Base-by-base conservation (phyloP, 257 asterid species). In the Coffea eugenioides region DNA sequence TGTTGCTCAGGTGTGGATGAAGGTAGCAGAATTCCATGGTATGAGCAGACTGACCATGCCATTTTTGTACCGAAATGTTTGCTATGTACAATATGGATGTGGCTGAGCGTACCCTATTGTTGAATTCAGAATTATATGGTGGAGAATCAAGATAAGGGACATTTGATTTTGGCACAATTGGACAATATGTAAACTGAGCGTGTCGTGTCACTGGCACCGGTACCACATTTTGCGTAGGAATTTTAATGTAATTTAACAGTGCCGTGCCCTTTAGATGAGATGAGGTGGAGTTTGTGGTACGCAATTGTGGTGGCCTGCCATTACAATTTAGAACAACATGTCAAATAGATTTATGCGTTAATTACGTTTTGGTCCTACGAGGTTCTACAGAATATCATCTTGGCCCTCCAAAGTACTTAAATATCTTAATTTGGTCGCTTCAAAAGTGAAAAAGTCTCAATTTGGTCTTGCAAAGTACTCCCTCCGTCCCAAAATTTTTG, bases 1-100 rank as follows among this genome's bases (percentile, higher is more conserved):
- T 80, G 85, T 16, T 61, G 83, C 68, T 9, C 62, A 14, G 68
- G 84, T 78, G 62, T 59, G 54, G 81, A 23, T 67, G 90, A 82
- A 73, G 86, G 81, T 21, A 65, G 81, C 34, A 69, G 16, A 15
- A 62, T 61, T 13, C 49, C 75, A 54, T 73, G 74, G 56, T 57
- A 49, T 20, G 80, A 70, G 46, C 75, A 78, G 54, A 77, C 74
- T 59, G 75, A 54, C 41, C 27, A 69, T 34, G 76, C 81, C 81
- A 78, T 78, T 56, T 68, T 34, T 51, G 57, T 8, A 54, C 15
- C 6, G 5, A 52, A 36, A 8, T 23, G 34, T 31, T 31, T 31
- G 34, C 9, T 45, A 39, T 57, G 20, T 15, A 3, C 5, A 75
- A 27, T 2, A 67, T 52, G 39, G 67, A 41, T 51, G 68, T 51